Evolutionary conservation across 305 asterid genomes (phyloP).

Genomic region (Fraxinus latifolia): DNA sequence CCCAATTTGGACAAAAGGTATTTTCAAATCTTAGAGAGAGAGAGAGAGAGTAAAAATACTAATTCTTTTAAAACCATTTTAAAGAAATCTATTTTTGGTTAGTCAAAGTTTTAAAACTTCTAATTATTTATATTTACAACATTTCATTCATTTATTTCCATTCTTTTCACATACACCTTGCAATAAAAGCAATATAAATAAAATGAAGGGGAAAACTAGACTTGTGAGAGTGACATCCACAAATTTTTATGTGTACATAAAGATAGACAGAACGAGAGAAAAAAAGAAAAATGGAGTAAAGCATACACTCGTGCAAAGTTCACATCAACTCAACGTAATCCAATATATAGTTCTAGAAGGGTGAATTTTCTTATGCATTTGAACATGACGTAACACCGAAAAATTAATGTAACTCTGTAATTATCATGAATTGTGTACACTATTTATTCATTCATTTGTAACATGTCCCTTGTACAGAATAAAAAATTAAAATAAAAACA

Average conservation of each 20-base stretch:
- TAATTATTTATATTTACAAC: neutral
- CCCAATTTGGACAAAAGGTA: neutral
- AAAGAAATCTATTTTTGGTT: no score
- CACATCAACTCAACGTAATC: neutral
- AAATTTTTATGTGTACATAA: neutral
- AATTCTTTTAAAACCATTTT: no score
- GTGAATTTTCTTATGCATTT: neutral
- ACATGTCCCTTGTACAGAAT: neutral
- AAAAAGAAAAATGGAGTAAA: no score
- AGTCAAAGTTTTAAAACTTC: neutral
- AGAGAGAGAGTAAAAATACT: neutral
- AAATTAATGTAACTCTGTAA: neutral
- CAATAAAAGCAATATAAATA: neutral
- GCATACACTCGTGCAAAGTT: neutral
- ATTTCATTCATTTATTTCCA: neutral
- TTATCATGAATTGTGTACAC: no score
- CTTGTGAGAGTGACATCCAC: neutral
- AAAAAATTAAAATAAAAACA: neutral
- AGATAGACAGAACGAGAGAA: neutral
- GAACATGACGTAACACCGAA: neutral
- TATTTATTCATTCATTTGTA: neutral
- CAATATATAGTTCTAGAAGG: neutral
- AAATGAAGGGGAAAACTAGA: neutral
- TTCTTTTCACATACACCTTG: neutral
- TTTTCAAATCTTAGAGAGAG: neutral